These are phyloP conservation scores for Parathielavia hyrcaniae DNA, from an alignment of 495 filamentous ascomycete species.

Conservation along the genomic window DNA sequence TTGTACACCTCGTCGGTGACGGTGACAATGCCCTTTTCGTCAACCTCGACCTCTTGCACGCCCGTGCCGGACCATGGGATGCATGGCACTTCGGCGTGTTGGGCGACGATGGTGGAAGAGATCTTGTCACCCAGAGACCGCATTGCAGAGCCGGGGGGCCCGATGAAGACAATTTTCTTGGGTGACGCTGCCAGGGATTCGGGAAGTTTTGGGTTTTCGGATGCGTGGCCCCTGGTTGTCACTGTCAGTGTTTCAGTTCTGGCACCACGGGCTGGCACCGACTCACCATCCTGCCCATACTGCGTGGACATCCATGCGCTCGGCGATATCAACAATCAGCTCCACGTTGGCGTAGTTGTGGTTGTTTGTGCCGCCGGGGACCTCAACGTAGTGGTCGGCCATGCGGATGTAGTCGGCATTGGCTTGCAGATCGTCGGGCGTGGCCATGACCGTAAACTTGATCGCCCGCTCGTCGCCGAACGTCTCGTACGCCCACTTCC, in stretches of 20 bases:
- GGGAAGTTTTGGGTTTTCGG: slow-evolving; percentile 95
- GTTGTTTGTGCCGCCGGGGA: slow-evolving; percentile 99
- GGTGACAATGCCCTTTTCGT: slow-evolving; percentile 81
- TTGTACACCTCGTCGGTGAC: slow-evolving; percentile 81
- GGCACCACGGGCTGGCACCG: too few relatives aligned
- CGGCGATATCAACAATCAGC: slow-evolving; percentile 97
- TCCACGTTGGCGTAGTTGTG: slow-evolving; percentile 99
- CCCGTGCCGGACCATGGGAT: slow-evolving; percentile 98
- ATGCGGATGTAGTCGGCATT: slow-evolving; percentile 99
- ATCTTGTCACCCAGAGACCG: slow-evolving; percentile 99
- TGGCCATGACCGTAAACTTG: slow-evolving; percentile 99
- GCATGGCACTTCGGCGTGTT: slow-evolving; percentile 93
- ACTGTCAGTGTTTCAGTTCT: background rate
- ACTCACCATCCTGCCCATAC: slow-evolving; percentile 97
- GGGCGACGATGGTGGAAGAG: slow-evolving; percentile 97
- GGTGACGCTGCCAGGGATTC: slow-evolving; percentile 92
- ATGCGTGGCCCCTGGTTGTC: slow-evolving; percentile 82
- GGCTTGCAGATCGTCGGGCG: slow-evolving; percentile 93
- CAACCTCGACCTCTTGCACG: slow-evolving; percentile 72
- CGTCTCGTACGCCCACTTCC: slow-evolving; percentile 99
- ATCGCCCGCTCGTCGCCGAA: slow-evolving; percentile 98
- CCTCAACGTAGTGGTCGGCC: slow-evolving; percentile 99
- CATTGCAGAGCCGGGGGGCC: slow-evolving; percentile 96
- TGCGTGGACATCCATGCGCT: slow-evolving; percentile 95
- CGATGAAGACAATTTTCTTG: slow-evolving; percentile 98